Percentiles rank a stretch among this genome's conserved stretches.
These are phyloP conservation scores for Wickerhamiella azymoides DNA, from an alignment of 805 yeast genomes.

Conservation along the genomic window DNA sequence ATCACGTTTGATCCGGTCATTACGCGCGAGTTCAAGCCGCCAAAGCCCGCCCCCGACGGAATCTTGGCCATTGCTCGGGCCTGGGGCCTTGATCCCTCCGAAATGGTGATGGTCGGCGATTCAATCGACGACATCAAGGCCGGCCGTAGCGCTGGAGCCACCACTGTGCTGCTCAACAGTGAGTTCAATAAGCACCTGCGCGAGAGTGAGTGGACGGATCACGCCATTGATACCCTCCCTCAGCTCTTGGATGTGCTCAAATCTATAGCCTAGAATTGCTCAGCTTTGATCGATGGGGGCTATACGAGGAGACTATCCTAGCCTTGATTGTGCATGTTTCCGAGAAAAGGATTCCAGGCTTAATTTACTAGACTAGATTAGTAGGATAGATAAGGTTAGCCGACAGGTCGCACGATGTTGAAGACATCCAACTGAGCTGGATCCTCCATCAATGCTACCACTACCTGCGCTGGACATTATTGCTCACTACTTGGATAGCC, in stretches of 20 bases:
- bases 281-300: too few relatives aligned
- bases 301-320: too few relatives aligned
- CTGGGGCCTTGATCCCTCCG: constrained; percentile 35
- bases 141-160: constrained; percentile 49
- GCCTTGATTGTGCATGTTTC: too few relatives aligned
- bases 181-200: constrained; percentile 36
- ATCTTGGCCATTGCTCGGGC: constrained; percentile 38
- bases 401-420: too few relatives aligned
- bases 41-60: constrained; percentile 58
- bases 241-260: constrained; percentile 11
- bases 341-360: too few relatives aligned
- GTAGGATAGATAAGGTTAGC: too few relatives aligned
- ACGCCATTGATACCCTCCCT: constrained; percentile 22
- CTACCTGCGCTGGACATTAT: too few relatives aligned
- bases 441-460: too few relatives aligned
- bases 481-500: too few relatives aligned
- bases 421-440: too few relatives aligned
- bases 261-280: background rate
- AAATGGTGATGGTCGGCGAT: constrained; percentile 59
- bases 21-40: constrained; percentile 51
- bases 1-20: constrained; percentile 36
- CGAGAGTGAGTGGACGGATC: constrained; percentile 27
- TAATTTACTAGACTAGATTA: too few relatives aligned
- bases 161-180: constrained; percentile 40
- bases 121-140: constrained; percentile 56